phyloP scores from a whole-genome alignment of 2,329 filamentous ascomycete species.

The Colletotrichum sp. region DNA sequence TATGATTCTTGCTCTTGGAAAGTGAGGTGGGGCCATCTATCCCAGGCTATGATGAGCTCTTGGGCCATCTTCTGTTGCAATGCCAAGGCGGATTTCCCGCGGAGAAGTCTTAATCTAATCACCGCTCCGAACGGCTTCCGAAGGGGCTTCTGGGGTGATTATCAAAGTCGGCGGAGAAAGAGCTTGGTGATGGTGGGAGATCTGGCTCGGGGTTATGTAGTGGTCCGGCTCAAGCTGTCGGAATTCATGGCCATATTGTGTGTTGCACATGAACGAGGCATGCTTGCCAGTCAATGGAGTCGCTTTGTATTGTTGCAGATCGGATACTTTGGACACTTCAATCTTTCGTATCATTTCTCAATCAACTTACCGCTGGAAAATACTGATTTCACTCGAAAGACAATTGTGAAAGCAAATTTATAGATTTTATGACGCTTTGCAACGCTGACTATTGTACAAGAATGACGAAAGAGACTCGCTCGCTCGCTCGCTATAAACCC shows the following conservation, averaged over 20 bases:
- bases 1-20: neutral
- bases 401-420: neutral
- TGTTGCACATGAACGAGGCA: neutral
- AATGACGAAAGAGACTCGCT: neutral
- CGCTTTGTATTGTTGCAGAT: no score
- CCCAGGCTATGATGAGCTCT: neutral
- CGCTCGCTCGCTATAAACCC: neutral
- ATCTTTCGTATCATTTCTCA: neutral
- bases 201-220: neutral
- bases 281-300: no score
- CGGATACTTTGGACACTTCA: neutral
- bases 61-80: neutral
- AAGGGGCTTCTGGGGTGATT: neutral
- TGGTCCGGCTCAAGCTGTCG: neutral
- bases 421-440: neutral
- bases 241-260: neutral
- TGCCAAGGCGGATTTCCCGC: neutral
- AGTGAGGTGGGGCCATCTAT: neutral
- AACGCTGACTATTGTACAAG: neutral
- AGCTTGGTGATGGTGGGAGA: neutral
- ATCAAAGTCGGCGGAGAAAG: neutral
- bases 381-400: rapidly evolving
- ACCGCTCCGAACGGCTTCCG: neutral
- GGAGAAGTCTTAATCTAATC: neutral
- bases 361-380: neutral